Evolutionary conservation across 202 grass and related monocot genomes (phyloP).

Genomic region (Brachypodium distachyon): DNA sequence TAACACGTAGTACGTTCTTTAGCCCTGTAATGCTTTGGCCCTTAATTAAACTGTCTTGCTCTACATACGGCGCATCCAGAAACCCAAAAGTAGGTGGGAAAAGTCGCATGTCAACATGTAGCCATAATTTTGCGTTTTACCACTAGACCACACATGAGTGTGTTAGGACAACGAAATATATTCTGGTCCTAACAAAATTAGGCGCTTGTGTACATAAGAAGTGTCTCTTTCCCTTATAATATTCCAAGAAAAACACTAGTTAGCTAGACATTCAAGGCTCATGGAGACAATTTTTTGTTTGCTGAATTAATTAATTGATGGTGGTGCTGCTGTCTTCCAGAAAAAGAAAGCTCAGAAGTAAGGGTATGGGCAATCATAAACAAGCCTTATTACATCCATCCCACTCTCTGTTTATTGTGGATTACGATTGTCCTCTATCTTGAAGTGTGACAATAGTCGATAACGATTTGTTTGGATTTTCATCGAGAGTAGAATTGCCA

Average conservation of each 20-base stretch:
- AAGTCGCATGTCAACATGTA: too few relatives aligned
- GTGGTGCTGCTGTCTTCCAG: neutral
- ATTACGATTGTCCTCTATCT: neutral
- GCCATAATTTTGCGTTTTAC: neutral
- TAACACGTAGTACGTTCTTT: too few relatives aligned
- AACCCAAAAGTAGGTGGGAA: too few relatives aligned
- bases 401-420: neutral
- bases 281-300: neutral
- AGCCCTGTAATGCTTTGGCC: too few relatives aligned
- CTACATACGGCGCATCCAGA: neutral
- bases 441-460: neutral
- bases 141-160: neutral
- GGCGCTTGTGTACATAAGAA: neutral
- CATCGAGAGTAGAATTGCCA: neutral
- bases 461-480: too few relatives aligned
- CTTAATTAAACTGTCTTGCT: too few relatives aligned
- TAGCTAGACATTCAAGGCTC: neutral
- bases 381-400: neutral
- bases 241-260: neutral
- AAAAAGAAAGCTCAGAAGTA: neutral
- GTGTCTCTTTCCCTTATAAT: neutral
- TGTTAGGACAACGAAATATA: neutral
- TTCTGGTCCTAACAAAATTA: neutral
- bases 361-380: too few relatives aligned
- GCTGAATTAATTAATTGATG: neutral